Base-by-base conservation (phyloP, 2,329 filamentous ascomycete species). In the Mariannaea elegans region DNA sequence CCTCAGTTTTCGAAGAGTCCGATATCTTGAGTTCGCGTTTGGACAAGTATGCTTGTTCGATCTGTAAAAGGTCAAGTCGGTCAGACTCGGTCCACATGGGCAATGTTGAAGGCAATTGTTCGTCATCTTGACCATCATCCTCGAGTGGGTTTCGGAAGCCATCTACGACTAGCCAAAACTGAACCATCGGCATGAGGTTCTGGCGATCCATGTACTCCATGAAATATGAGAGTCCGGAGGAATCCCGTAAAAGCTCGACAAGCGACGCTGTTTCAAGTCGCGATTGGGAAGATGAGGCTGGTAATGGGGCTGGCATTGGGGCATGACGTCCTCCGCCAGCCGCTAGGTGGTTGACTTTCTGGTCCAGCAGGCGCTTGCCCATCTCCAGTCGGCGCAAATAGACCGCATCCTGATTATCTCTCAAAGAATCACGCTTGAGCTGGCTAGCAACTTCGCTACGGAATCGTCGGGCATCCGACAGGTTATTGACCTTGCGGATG, bases 121-220 rank as follows among this genome's bases (percentile, higher is more conserved):
- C 88, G 60, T 95, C 91, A 18, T 80, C 78, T 12, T 72, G 72
- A 32, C 90, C 89, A 69, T 87, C 84, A 65, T 94, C 92, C 76
- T 99, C 95, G 3, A 99, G 80, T 0, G 95, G 96, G 68, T 96
- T 97, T 39, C 96, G 90, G 68, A 98, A 93, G 0, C 95, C 94
- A 77, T 99, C 95, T 6, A 98, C 95, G 3, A 98, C 95, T 38
- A 99, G 89, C 93, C 94, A 99, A 76, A 98, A 99, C 71, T 99
- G 95, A 6, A 99, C 94, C 45, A 97, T 80, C 13, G 91, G 86
- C 90, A 98, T 94, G 23, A 94, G 82, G 14, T 86, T 84, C 73
- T 94, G 91, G 39, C 95, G 89, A 74, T 99, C 95, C 95, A 99
- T 99, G 72, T 93, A 98, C 74, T 99, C 95, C 95, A 99, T 99